Evolutionary conservation across 2,329 filamentous ascomycete species (phyloP).

Genomic region (Pseudogymnoascus sp.): DNA sequence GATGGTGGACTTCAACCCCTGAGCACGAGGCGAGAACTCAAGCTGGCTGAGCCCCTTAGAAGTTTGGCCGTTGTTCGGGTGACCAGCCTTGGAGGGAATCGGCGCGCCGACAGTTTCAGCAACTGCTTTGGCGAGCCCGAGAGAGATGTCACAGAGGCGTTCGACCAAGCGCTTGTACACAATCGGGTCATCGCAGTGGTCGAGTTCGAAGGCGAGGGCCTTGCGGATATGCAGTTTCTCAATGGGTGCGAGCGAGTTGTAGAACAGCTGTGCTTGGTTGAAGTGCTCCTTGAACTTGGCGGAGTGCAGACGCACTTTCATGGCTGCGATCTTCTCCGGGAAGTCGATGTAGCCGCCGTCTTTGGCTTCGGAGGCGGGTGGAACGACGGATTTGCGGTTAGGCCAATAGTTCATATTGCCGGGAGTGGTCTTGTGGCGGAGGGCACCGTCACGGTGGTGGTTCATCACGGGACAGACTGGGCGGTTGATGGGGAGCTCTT

Average conservation of each 20-base stretch:
- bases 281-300: conserved; percentile 71
- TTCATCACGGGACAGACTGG: conserved; percentile 69
- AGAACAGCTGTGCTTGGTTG: conserved; percentile 74
- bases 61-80: conserved; percentile 57
- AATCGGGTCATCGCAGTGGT: conserved; percentile 71
- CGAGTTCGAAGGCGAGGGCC: conserved; percentile 62
- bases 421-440: conserved; percentile 64
- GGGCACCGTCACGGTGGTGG: conserved; percentile 65
- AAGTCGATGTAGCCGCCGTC: conserved; percentile 65
- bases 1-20: conserved; percentile 49
- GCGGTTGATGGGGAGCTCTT: conserved; percentile 69
- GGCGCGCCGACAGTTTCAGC: conserved; percentile 61
- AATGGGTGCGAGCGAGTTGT: conserved; percentile 60
- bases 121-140: conserved; percentile 58
- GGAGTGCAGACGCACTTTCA: conserved; percentile 60
- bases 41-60: conserved; percentile 60
- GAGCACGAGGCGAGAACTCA: conserved; percentile 50
- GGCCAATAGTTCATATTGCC: conserved; percentile 74
- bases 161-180: conserved; percentile 64
- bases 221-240: conserved; percentile 56
- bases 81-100: conserved; percentile 42
- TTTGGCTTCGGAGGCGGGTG: conserved; percentile 47
- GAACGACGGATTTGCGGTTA: conserved; percentile 56
- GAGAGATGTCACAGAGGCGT: conserved; percentile 63
- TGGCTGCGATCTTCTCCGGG: conserved; percentile 54